Percentiles rank a stretch among this genome's conserved stretches.
Conservation (phyloP, 164 flowering plant genomes). For the Santalum album region DNA sequence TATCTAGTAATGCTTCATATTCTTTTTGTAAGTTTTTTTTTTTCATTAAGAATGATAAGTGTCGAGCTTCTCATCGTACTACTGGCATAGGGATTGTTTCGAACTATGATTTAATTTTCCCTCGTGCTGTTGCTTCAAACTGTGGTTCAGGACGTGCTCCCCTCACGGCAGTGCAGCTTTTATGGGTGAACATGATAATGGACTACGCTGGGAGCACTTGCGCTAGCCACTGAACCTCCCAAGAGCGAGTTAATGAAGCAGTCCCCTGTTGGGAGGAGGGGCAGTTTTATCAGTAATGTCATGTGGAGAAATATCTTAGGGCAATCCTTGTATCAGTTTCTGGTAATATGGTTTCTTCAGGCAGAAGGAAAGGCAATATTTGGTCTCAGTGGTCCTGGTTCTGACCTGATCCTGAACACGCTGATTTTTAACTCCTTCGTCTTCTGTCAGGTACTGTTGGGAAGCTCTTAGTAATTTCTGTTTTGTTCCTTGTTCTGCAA, state of each 20-base stretch:
- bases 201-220: constrained; percentile 2
- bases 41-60: too few species aligned
- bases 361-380: background rate
- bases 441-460: constrained; percentile 2
- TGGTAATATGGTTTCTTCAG: constrained; percentile 1
- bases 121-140: background rate
- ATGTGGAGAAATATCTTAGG: constrained; percentile 5
- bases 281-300: constrained; percentile 2
- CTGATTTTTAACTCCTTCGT: background rate
- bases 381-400: background rate
- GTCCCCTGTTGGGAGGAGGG: background rate
- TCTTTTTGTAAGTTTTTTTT: too few species aligned
- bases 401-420: constrained; percentile 1
- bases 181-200: constrained; percentile 5
- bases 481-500: too few species aligned
- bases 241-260: background rate
- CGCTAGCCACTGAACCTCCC: constrained; percentile 4
- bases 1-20: too few species aligned
- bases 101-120: background rate
- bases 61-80: too few species aligned
- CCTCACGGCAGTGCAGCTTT: constrained; percentile 6
- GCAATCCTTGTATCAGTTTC: constrained; percentile 2
- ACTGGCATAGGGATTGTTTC: too few species aligned
- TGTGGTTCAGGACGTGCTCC: constrained; percentile 3
- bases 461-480: too few species aligned